Base-by-base conservation (phyloP, 495 filamentous ascomycete genomes). In the Penicillium psychrofluorescens region DNA sequence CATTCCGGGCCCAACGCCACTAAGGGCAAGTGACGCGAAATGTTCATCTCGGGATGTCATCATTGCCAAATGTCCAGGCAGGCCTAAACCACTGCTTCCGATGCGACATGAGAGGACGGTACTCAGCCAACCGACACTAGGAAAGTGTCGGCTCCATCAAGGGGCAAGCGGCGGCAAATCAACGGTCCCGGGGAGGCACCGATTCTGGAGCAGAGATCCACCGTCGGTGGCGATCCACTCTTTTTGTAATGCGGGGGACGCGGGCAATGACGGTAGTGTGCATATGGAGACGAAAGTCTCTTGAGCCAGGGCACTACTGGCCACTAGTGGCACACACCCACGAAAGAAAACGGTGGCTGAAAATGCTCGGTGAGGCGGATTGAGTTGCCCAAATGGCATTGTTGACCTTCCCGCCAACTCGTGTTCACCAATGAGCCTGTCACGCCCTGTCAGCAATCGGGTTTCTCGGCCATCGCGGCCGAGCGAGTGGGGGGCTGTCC, bases 161-260 rank as follows among this genome's bases (percentile, higher is more conserved):
- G 35, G 35, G 28, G 6, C 29, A 16, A 11, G 27, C 43, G 14
- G 11, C 43, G n/a, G 8, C 43, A 16, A 45, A 38, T 27, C 6
- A 45, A 29, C 10, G 11, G 13, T 11, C 29, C 37, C 22, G 14
- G 16, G 14, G 32, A 16, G 6, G 13, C 32, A n/a, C 37, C 43
- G 16, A 35, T 9, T 33, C 31, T 10, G 30, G 29, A 8, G 11
- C 10, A 16, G 13, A 6, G 34, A 33, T 32, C 45, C 36, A 43
- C 38, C 46, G n/a, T 32, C 22, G 4, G 29, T 34, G 16, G 43
- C 10, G 48, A 39, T 45, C 40, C 12, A 30, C 37, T 37, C 12
- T 11, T 22, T 31, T 22, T 31, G 14, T 27, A 34, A 50, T 54
- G 51, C 51, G 51, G 51, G 48, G 34, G 34, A 12, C 31, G 22